These are phyloP conservation scores for Xylaria telfairii DNA, from an alignment of 495 filamentous ascomycete species.

Conservation along the genomic window DNA sequence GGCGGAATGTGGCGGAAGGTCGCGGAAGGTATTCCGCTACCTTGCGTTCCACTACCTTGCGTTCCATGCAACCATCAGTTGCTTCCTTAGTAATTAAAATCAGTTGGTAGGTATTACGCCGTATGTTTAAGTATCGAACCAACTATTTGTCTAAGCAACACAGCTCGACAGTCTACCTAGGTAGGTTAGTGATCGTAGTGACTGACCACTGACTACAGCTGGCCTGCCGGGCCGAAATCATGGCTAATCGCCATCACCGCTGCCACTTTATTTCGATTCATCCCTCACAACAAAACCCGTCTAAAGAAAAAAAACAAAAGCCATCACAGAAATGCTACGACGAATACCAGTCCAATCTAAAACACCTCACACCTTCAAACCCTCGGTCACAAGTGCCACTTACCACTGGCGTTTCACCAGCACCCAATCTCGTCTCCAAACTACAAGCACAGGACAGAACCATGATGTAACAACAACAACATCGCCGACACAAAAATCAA, in stretches of 20 bases:
- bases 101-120: background rate
- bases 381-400: background rate
- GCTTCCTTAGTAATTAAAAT: too few relatives aligned
- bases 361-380: background rate
- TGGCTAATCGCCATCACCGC: background rate
- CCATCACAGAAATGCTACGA: background rate
- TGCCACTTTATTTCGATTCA: background rate
- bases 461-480: conserved; percentile 8
- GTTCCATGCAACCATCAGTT: too few relatives aligned
- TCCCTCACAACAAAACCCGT: background rate
- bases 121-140: background rate
- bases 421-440: background rate
- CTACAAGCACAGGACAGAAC: background rate
- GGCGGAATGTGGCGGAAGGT: too few relatives aligned
- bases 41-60: too few relatives aligned
- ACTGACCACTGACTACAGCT: background rate
- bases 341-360: background rate
- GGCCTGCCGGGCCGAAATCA: background rate
- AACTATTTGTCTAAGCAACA: background rate
- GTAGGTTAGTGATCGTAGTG: background rate
- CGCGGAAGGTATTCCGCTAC: too few relatives aligned
- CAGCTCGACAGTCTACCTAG: too few relatives aligned
- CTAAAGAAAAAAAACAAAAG: background rate
- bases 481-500: background rate
- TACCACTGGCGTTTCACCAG: background rate